These are phyloP conservation scores for Arachnomyces sp. DNA, from an alignment of 2,329 filamentous ascomycete genomes.

Conservation along the genomic window DNA sequence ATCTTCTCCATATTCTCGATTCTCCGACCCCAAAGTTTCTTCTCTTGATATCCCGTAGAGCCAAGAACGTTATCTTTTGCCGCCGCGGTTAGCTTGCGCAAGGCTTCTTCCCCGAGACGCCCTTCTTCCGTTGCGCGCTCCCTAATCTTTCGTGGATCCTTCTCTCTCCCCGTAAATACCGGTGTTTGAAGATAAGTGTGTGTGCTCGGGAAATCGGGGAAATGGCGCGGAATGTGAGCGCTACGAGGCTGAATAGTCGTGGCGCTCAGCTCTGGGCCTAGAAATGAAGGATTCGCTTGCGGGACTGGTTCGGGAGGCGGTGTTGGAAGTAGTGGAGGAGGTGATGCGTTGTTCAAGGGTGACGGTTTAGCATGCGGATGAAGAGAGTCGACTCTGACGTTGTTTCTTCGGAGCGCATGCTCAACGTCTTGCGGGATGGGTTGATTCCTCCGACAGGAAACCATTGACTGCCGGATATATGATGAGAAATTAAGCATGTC, in stretches of 20 bases:
- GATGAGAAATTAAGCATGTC: slow-evolving; percentile 49
- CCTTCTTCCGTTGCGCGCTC: slow-evolving; percentile 60
- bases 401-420: slow-evolving; percentile 30
- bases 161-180: slow-evolving; percentile 52
- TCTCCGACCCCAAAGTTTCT: slow-evolving; percentile 31
- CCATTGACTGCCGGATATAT: slow-evolving; percentile 52
- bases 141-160: slow-evolving; percentile 51
- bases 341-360: slow-evolving; percentile 12
- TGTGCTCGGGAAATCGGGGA: slow-evolving; percentile 55
- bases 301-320: slow-evolving; percentile 32
- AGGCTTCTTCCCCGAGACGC: slow-evolving; percentile 56
- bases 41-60: slow-evolving; percentile 32
- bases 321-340: slow-evolving; percentile 27
- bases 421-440: slow-evolving; percentile 55
- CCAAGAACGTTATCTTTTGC: slow-evolving; percentile 35
- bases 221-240: slow-evolving; percentile 52
- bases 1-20: slow-evolving; percentile 40
- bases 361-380: slow-evolving; percentile 25
- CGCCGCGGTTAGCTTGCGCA: slow-evolving; percentile 53
- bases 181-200: slow-evolving; percentile 58
- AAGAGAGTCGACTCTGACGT: slow-evolving; percentile 26
- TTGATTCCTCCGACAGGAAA: slow-evolving; percentile 46
- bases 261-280: slow-evolving; percentile 46
- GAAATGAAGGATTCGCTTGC: slow-evolving; percentile 33
- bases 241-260: slow-evolving; percentile 39